These are phyloP conservation scores for Penicillium expansum DNA, from an alignment of 2,329 filamentous ascomycete genomes.

Conservation along the genomic window DNA sequence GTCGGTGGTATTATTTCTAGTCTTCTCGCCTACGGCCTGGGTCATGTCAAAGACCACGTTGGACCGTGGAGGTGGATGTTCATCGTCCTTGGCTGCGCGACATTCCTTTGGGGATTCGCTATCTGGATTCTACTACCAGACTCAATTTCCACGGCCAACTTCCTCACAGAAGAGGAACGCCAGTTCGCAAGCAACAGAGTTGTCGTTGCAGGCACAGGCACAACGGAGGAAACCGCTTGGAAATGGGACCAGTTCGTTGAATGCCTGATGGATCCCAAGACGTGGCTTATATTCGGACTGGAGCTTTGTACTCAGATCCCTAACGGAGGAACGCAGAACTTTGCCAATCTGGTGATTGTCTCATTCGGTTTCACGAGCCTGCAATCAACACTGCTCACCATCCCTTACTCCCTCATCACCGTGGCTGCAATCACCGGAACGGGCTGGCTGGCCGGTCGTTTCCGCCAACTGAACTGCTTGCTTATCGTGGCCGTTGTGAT, in stretches of 20 bases:
- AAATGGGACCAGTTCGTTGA: constrained; percentile 53
- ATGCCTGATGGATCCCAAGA: constrained; percentile 58
- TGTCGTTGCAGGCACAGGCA: constrained; percentile 52
- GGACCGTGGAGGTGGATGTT: constrained; percentile 52
- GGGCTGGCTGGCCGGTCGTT: constrained; percentile 53
- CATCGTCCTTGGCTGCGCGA: constrained; percentile 53
- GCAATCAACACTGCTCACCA: constrained; percentile 49
- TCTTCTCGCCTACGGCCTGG: constrained; percentile 52
- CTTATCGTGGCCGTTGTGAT: constrained; percentile 52
- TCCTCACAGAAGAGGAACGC: constrained; percentile 56
- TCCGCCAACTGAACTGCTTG: constrained; percentile 52
- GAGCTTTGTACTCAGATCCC: constrained; percentile 55
- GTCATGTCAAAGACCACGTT: constrained; percentile 46
- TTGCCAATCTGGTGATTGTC: constrained; percentile 31
- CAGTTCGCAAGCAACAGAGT: constrained; percentile 36
- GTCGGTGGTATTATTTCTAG: constrained; percentile 24
- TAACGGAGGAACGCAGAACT: constrained; percentile 61
- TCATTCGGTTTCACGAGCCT: constrained; percentile 23
- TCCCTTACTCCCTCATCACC: constrained; percentile 57
- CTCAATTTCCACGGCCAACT: constrained; percentile 54
- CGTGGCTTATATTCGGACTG: constrained; percentile 58
- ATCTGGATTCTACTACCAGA: constrained; percentile 53
- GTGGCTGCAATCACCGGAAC: constrained; percentile 49
- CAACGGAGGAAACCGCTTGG: constrained; percentile 50
- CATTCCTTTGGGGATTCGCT: constrained; percentile 52